phyloP scores from a whole-genome alignment of 345 rosid species.

The Brassica juncea region DNA sequence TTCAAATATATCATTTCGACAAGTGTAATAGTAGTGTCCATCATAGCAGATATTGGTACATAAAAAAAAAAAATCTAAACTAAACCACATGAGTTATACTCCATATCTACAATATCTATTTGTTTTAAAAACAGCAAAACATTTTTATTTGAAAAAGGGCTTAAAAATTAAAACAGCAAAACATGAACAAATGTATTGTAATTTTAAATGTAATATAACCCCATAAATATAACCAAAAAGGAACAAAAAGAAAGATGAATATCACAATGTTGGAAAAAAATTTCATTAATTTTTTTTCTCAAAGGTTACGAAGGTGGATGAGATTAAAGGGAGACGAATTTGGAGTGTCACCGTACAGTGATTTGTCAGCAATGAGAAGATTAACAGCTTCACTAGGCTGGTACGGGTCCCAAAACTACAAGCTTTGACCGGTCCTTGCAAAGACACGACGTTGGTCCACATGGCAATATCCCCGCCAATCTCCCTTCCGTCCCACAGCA shows the following conservation, averaged over 20 bases:
- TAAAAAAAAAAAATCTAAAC: not conserved
- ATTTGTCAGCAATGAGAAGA: constrained; percentile 60
- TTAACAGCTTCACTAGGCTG: constrained; percentile 90
- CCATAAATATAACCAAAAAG: not conserved
- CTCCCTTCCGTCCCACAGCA: constrained; percentile 85
- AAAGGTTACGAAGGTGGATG: constrained; percentile 65
- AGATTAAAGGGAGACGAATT: constrained; percentile 66
- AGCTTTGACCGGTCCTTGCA: constrained; percentile 65
- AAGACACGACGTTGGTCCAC: constrained; percentile 76
- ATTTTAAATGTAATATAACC: not conserved
- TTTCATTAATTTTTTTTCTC: not conserved
- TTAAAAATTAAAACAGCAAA: not conserved
- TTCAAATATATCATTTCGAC: constrained; percentile 3
- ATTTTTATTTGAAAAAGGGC: not conserved
- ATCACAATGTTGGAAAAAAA: not conserved
- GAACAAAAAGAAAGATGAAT: not conserved
- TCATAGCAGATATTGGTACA: not conserved
- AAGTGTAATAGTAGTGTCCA: constrained; percentile 2
- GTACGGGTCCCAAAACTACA: constrained; percentile 87
- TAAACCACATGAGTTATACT: not conserved
- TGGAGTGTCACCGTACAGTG: constrained; percentile 54
- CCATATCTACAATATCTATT: not conserved
- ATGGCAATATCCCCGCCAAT: constrained; percentile 83
- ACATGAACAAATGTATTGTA: not conserved
- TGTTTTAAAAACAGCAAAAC: not conserved